Base-by-base conservation (phyloP, 202 grass and related monocot species). In the Cymbopogon flexuosus region DNA sequence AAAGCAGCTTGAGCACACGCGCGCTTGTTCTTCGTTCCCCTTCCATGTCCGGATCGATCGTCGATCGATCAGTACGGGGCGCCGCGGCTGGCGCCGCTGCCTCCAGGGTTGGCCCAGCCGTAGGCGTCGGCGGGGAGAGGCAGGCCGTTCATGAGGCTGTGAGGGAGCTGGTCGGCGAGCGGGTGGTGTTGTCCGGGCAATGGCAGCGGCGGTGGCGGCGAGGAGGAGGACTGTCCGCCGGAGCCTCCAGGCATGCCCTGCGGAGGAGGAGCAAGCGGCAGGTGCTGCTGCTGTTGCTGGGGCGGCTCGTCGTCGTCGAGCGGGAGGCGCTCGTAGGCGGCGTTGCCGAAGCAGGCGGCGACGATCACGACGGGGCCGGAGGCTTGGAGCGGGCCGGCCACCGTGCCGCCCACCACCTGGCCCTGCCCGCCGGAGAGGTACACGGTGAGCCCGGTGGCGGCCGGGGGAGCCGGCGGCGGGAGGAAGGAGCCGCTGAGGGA, bases 391-490 rank as follows among this genome's bases (percentile, higher is more conserved):
- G 90, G 42, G 10, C 96, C 92, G 15, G 91, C 90, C 7, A 96
- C 92, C 7, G 84, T 73, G 31, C 96, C 96, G 0, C 96, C 96
- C 3, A 96, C 62, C 23, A 99, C 82, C 84, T 99, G 92, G 6
- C 92, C 96, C 74, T 96, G 92, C 10, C 92, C 88, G 3, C 96
- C 96, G 29, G 96, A 90, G 62, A 99, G 78, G 89, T 96, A 99
- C 11, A 99, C 91, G 2, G 96, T 88, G 39, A 99, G 96, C 1
- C 90, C 90, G 0, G 88, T 99, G 2, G 88, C 92, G 3, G 84
- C 76, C 0, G 88, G 96, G 3, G 90, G 96, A 0, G 96, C 92
- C 2, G 92, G 96, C 13, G 92, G 84, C 0, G 96, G 96, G 1
- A 99, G 88, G 79, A 99, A 99, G 16, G 92, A 99, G 21, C 96